These are phyloP conservation scores for Mycena alexandri DNA, from an alignment of 768 basidiomycete genomes.

Conservation along the genomic window DNA sequence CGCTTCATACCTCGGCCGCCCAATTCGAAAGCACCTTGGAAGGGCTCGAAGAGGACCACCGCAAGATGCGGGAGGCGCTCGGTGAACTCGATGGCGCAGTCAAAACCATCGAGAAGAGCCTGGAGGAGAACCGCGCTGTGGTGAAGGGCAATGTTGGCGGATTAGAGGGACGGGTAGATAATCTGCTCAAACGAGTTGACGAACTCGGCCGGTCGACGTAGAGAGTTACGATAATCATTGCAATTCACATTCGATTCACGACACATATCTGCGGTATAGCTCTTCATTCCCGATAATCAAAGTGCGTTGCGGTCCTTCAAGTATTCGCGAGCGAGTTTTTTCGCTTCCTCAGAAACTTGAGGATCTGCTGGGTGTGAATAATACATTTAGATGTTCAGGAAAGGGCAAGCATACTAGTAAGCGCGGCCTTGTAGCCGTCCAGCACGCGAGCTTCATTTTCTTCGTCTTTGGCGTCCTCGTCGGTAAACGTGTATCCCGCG, in stretches of 20 bases:
- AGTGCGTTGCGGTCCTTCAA: constrained; percentile 47
- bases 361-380: constrained; percentile 49
- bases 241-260: too few relatives aligned
- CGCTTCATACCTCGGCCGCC: constrained; percentile 85
- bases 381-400: not conserved
- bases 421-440: constrained; percentile 69
- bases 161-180: constrained; percentile 67
- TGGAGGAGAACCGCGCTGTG: constrained; percentile 78
- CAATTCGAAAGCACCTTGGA: constrained; percentile 79
- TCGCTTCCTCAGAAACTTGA: constrained; percentile 61
- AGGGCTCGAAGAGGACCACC: constrained; percentile 80
- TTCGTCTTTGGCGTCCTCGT: constrained; percentile 38
- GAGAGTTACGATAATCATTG: not conserved
- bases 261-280: not conserved
- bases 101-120: constrained; percentile 77
- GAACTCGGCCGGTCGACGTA: constrained; percentile 47
- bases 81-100: constrained; percentile 79
- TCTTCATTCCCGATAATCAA: too few relatives aligned
- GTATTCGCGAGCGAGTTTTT: constrained; percentile 60
- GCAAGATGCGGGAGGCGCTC: constrained; percentile 70
- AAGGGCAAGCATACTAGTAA: constrained; percentile 54
- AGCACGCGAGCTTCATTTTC: constrained; percentile 62
- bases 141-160: constrained; percentile 81
- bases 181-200: constrained; percentile 57
- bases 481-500: constrained; percentile 52